phyloP scores from a whole-genome alignment of 2,329 filamentous ascomycete species.

The Monosporascus sp. region DNA sequence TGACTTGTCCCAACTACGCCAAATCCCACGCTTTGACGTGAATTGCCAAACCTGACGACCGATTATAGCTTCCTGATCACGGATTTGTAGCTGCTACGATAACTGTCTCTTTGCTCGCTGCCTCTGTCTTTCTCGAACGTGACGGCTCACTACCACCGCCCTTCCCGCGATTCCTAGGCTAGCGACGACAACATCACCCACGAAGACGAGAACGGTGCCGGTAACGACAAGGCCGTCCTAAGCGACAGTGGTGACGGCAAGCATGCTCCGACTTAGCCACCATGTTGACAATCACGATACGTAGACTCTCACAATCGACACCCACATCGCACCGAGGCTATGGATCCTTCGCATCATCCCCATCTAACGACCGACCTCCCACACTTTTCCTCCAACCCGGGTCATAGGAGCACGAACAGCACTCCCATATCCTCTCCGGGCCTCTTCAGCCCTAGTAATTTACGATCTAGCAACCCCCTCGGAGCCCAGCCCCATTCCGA shows the following conservation, averaged over 20 bases:
- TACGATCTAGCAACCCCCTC: slow-evolving; percentile 29
- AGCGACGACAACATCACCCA: background rate
- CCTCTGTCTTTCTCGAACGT: no score
- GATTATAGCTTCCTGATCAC: no score
- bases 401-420: slow-evolving; percentile 44
- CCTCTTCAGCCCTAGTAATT: slow-evolving; percentile 49
- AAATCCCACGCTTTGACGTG: no score
- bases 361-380: slow-evolving; percentile 31
- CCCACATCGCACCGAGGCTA: slow-evolving; percentile 18
- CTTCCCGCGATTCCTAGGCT: background rate
- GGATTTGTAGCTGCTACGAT: no score
- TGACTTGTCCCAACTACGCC: no score
- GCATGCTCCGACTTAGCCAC: slow-evolving; percentile 8
- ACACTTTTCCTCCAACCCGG: slow-evolving; percentile 33
- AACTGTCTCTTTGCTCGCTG: no score
- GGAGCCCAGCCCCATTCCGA: slow-evolving; percentile 45
- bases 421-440: slow-evolving; percentile 59
- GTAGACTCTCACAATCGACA: slow-evolving; percentile 15
- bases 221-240: background rate
- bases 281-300: slow-evolving; percentile 22
- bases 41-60: no score
- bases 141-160: no score
- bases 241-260: background rate
- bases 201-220: background rate
- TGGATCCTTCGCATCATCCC: slow-evolving; percentile 31